Evolutionary conservation across 257 asterid genomes (phyloP), one percentile per base, ranked within the genome.

Genomic region (Nicotiana tomentosiformis): DNA sequence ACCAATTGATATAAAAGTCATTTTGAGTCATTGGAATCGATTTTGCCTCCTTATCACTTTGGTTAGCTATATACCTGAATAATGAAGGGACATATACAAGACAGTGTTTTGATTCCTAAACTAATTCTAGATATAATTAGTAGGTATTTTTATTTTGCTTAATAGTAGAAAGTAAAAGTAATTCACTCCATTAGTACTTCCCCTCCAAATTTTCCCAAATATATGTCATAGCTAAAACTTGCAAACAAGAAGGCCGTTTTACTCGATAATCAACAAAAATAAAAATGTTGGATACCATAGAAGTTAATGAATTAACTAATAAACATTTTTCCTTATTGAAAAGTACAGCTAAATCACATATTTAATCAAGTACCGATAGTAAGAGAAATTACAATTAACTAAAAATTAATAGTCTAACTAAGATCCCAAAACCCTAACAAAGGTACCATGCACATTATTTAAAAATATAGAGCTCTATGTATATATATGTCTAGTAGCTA

Each of bases 401-500:
- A 51, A 65, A 29, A 55, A 56, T 7, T 15, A 65, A 65, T 43
- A 66, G 16, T 29, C 77, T 81, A 81, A 49, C 14, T 26, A 43
- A 65, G 80, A 51, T 76, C 26, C 23, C 80, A 15, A 76, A 76
- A 76, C 80, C 80, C 80, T 76, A 51, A 76, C 9, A 51, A 51
- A 16, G 64, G 10, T 9, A 26, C 60, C 37, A 43, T 43, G 51
- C 12, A 29, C 80, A 51, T 76, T 51, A 76, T 26, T 76, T 81
- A 81, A 64, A 9, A 26, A 66, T 74, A 15, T 76, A 76, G 46
- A 32, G 7, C 1, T 12, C 14, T 55, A 8, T 18, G 1, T 76
- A 35, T 78, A 26, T 5, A 79, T n/a, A 5, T 0, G 37, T 32
- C 61, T 16, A 39, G 26, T 74, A 80, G 43, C 64, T 26, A 5